Conservation (phyloP, 192 early-diverging fungal genomes). For the Coemansia sp. region DNA sequence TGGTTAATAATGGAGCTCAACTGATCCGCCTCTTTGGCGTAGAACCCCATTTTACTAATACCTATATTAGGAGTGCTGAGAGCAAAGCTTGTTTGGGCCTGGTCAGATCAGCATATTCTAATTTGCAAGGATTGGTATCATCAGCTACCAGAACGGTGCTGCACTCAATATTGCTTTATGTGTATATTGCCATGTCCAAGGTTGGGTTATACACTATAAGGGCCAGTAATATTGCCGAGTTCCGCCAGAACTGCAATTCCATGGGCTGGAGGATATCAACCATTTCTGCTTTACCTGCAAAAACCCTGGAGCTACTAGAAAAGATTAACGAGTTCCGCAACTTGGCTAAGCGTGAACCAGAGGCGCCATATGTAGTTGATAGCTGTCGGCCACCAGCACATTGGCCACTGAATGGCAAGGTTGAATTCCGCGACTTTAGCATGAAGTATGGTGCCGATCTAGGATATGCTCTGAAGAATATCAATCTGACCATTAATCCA, state of each 20-base stretch:
- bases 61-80: slow-evolving; percentile 57
- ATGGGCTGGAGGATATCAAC: neutral
- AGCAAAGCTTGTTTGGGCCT: slow-evolving; percentile 47
- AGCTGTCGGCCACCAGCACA: too few species aligned
- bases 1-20: slow-evolving; percentile 13
- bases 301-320: neutral
- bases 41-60: slow-evolving; percentile 54
- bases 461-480: too few species aligned
- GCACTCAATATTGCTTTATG: neutral
- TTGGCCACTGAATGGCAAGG: too few species aligned
- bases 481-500: too few species aligned
- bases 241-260: neutral
- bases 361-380: too few species aligned
- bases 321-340: neutral
- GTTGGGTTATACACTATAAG: neutral
- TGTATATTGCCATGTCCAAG: neutral
- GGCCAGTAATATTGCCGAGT: neutral
- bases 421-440: too few species aligned
- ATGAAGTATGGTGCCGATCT: too few species aligned
- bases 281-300: neutral
- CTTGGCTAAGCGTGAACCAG: slow-evolving; percentile 1
- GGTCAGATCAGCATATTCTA: neutral
- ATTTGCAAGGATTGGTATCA: neutral
- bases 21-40: slow-evolving; percentile 63
- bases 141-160: neutral